Conservation (phyloP, 1,284 basidiomycete species). For the Sporisorium graminicola region DNA sequence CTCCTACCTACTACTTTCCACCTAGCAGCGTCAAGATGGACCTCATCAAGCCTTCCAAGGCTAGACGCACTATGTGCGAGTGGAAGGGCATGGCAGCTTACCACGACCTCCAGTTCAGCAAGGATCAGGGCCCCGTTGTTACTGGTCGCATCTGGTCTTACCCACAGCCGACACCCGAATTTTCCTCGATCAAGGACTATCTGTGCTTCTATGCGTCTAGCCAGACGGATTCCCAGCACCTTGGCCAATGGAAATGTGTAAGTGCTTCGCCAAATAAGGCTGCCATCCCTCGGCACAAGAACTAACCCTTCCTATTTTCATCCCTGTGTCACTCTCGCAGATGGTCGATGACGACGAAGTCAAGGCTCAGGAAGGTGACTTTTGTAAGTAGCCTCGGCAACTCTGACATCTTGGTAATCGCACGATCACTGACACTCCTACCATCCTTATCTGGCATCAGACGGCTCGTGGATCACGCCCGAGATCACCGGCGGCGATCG, state of each 20-base stretch:
- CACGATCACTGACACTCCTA: not conserved
- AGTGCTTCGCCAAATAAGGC: constrained; percentile 7
- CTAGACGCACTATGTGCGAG: constrained; percentile 65
- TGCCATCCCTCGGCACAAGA: not conserved
- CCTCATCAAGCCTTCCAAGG: constrained; percentile 51
- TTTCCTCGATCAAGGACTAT: constrained; percentile 61
- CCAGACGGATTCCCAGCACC: constrained; percentile 47
- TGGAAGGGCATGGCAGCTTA: constrained; percentile 67
- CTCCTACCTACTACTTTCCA: constrained; percentile 65
- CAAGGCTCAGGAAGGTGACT: constrained; percentile 63
- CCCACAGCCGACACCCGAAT: constrained; percentile 54
- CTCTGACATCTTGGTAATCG: too few species aligned
- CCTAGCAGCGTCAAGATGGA: constrained; percentile 52
- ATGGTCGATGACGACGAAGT: constrained; percentile 65
- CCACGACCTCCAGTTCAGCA: constrained; percentile 57
- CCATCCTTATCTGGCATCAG: constrained; percentile 12
- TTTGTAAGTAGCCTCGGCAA: constrained; percentile 48
- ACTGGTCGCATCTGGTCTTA: constrained; percentile 64
- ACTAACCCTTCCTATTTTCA: not conserved
- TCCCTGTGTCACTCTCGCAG: constrained; percentile 7
- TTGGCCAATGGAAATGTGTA: constrained; percentile 60
- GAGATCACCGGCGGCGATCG: constrained; percentile 65
- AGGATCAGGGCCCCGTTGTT: constrained; percentile 41
- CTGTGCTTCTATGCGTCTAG: constrained; percentile 66
- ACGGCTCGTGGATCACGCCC: constrained; percentile 66